phyloP scores from a whole-genome alignment of 768 basidiomycete species.

The Filobasidium wieringae region DNA sequence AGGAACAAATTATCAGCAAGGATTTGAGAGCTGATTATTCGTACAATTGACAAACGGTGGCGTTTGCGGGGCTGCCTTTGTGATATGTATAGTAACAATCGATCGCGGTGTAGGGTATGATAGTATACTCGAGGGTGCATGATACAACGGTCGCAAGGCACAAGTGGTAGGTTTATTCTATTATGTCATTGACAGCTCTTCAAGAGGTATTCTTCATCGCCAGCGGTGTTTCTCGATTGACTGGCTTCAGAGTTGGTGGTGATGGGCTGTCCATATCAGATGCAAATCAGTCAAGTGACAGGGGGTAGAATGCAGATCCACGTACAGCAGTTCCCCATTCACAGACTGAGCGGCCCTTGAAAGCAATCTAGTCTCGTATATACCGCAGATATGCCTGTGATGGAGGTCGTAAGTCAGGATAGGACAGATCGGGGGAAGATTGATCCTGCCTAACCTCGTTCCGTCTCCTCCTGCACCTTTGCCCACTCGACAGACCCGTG shows the following conservation, averaged over 20 bases:
- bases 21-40: too few relatives aligned
- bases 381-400: constrained; percentile 23
- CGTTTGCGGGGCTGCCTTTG: too few relatives aligned
- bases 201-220: too few relatives aligned
- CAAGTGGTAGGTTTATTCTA: too few relatives aligned
- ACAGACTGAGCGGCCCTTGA: background rate
- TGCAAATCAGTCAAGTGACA: background rate
- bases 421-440: background rate
- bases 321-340: constrained; percentile 7
- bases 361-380: constrained; percentile 17
- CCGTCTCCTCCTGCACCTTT: constrained; percentile 26
- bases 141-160: too few relatives aligned
- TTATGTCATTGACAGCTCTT: too few relatives aligned
- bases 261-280: background rate
- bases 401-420: background rate
- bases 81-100: too few relatives aligned
- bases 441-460: constrained; percentile 18
- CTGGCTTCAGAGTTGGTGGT: background rate
- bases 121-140: too few relatives aligned
- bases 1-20: too few relatives aligned
- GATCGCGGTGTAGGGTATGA: too few relatives aligned
- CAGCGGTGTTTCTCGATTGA: too few relatives aligned
- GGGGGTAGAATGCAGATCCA: background rate
- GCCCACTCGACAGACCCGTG: constrained; percentile 26
- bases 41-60: too few relatives aligned